Evolutionary conservation across 257 asterid genomes (phyloP).

Genomic region (Thymus mandschuricus): DNA sequence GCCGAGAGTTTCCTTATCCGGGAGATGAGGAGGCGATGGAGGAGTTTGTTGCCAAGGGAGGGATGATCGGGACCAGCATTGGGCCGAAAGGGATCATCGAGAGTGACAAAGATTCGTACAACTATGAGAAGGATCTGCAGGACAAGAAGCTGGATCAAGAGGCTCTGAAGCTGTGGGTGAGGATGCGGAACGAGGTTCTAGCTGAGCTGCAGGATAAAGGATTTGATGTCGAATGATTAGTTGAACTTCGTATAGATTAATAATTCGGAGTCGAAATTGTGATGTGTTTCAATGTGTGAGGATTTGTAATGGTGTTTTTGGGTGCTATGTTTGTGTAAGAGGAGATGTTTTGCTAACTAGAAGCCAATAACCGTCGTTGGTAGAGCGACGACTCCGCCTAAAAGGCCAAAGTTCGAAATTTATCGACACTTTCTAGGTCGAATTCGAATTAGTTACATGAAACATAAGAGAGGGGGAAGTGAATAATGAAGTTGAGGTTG

Average conservation of each 20-base stretch:
- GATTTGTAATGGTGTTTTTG: neutral
- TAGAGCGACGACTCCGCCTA: neutral
- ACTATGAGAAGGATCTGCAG: slow-evolving; percentile 81
- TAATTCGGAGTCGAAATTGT: neutral
- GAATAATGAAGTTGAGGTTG: neutral
- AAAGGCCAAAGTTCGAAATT: neutral
- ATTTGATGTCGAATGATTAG: slow-evolving; percentile 57
- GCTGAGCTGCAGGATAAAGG: slow-evolving; percentile 45
- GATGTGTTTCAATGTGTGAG: too few relatives aligned
- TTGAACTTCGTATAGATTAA: neutral
- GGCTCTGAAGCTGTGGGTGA: slow-evolving; percentile 82
- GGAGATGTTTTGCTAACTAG: neutral
- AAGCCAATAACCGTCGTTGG: neutral
- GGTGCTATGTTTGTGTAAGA: neutral
- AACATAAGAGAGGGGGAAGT: too few relatives aligned
- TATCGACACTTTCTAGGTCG: neutral
- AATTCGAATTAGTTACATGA: too few relatives aligned
- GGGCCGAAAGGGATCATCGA: slow-evolving; percentile 90
- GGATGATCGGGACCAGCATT: slow-evolving; percentile 93
- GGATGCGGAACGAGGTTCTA: slow-evolving; percentile 82
- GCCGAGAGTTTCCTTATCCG: slow-evolving; percentile 77
- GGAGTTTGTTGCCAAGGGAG: slow-evolving; percentile 82
- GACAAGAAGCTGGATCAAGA: slow-evolving; percentile 89
- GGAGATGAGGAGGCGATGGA: slow-evolving; percentile 92
- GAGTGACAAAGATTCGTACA: slow-evolving; percentile 57